Conservation (phyloP, 1,139 yeast species). For the Hyphopichia wangnamkhiaoensis region DNA sequence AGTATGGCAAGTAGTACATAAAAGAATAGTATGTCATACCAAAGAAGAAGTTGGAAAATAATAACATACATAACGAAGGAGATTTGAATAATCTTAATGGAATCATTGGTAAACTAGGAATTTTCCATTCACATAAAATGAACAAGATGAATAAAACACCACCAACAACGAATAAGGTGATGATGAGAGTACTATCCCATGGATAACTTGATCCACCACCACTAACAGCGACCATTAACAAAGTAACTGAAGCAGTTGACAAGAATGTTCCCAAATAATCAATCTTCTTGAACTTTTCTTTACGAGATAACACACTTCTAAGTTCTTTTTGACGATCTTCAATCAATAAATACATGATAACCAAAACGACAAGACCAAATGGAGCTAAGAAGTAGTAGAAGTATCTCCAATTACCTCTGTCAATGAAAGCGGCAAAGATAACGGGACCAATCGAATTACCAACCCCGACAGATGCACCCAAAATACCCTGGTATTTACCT, state of each 20-base stretch:
- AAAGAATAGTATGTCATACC: constrained; percentile 51
- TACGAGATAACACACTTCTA: constrained; percentile 24
- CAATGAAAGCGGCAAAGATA: constrained; percentile 51
- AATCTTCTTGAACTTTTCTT: constrained; percentile 39
- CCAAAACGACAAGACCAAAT: constrained; percentile 29
- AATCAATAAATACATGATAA: constrained; percentile 28
- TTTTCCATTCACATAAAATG: constrained; percentile 48
- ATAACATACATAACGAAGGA: constrained; percentile 39
- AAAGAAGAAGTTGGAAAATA: constrained; percentile 47
- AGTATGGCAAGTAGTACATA: constrained; percentile 50
- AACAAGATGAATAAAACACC: constrained; percentile 42
- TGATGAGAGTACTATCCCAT: constrained; percentile 53
- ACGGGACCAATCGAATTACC: constrained; percentile 62
- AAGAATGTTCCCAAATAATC: constrained; percentile 52
- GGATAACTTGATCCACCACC: constrained; percentile 58
- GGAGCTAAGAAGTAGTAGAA: constrained; percentile 49
- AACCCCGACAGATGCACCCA: constrained; percentile 54
- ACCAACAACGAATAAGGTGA: constrained; percentile 50
- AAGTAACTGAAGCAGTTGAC: constrained; percentile 44
- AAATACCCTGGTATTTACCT: constrained; percentile 48
- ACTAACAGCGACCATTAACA: constrained; percentile 50
- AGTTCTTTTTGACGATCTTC: constrained; percentile 15
- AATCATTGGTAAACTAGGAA: constrained; percentile 55
- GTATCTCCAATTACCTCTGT: constrained; percentile 50
- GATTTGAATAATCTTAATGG: constrained; percentile 50